Percentiles rank a stretch among this genome's conserved stretches.
These are phyloP conservation scores for Cryphonectria naterciae DNA, from an alignment of 2,329 filamentous ascomycete species.

Conservation along the genomic window DNA sequence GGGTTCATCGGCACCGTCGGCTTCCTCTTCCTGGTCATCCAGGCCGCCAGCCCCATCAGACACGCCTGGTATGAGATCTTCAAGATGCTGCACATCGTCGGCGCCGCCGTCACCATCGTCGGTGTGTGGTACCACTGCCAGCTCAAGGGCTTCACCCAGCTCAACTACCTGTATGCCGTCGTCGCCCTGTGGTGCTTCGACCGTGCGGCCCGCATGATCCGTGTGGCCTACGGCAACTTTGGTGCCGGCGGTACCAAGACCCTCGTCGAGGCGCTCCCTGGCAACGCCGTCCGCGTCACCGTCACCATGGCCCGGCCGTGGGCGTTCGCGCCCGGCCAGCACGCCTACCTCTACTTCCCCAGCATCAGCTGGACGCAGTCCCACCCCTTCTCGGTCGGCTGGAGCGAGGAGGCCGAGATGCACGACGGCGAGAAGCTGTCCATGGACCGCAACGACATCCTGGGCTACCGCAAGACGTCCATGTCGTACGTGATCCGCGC, in stretches of 20 bases:
- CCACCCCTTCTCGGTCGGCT: conserved; percentile 79
- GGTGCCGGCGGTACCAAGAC: conserved; percentile 69
- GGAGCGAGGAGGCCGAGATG: conserved; percentile 69
- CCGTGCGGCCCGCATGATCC: conserved; percentile 61
- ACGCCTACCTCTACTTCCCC: conserved; percentile 80
- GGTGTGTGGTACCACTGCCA: conserved; percentile 71
- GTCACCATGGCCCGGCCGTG: conserved; percentile 77
- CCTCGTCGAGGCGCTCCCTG: conserved; percentile 74
- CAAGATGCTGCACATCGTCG: conserved; percentile 71
- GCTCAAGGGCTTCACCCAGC: conserved; percentile 57
- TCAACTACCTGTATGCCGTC: conserved; percentile 63
- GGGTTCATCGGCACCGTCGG: conserved; percentile 67
- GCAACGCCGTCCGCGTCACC: conserved; percentile 74
- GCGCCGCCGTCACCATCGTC: conserved; percentile 62
- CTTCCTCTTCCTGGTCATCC: conserved; percentile 66
- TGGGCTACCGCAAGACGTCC: conserved; percentile 63
- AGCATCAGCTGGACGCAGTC: conserved; percentile 73
- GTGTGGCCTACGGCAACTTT: conserved; percentile 67
- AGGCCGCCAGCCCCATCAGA: conserved; percentile 71
- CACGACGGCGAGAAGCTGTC: conserved; percentile 58
- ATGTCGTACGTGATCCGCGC: conserved; percentile 76
- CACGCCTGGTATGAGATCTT: conserved; percentile 83
- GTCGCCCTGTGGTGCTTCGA: conserved; percentile 72
- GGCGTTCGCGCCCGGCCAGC: conserved; percentile 74
- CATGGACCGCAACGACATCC: conserved; percentile 62